Base-by-base conservation (phyloP, 73 alveolate genomes). In the Durusdinium trenchii region DNA sequence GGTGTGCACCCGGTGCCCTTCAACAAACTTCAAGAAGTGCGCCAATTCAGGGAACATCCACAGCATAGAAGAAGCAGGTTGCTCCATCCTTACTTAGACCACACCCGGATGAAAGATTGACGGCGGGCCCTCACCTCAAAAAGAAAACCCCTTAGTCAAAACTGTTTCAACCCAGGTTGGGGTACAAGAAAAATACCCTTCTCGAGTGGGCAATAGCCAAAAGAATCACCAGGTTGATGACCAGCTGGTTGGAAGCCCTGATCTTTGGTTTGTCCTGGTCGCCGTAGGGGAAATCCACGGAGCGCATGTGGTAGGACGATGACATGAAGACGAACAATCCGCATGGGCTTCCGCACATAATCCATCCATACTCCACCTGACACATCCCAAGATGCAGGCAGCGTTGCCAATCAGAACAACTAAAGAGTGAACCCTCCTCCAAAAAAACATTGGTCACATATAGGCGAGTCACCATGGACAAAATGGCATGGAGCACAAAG, bases 241-340 rank as follows among this genome's bases (percentile, higher is more conserved):
- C 45, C 89, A 78, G 62, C 61, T 78, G 89, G 89, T 78, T 78
- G 64, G 43, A 5, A 45, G 9, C 57, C 43, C 89, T 78, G 14
- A 78, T 26, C 30, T 40, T 45, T 12, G 35, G 43, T 32, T 20
- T 36, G 43, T 6, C 12, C 42, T 78, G 89, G 89, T 78, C 20
- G 7, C 89, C 89, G 40, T 78, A 78, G 2, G 89, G 89, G 61
- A 78, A 78, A 6, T 23, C 89, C 2, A 14, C 3, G 18, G 43
- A 43, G 43, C 89, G 14, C 43, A 14, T 14, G 43, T 78, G 89
- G 42, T 16, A 78, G 38, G 64, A 43, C 43, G 62, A 43, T 57
- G 62, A 7, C 38, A 78, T 16, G 61, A 78, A 78, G 43, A 78
- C 61, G 62, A 78, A 78, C 9, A 78, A 40, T 2, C 89, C 89